Base-by-base conservation (phyloP, 768 basidiomycete species). In the Hygrocybe coccinea region DNA sequence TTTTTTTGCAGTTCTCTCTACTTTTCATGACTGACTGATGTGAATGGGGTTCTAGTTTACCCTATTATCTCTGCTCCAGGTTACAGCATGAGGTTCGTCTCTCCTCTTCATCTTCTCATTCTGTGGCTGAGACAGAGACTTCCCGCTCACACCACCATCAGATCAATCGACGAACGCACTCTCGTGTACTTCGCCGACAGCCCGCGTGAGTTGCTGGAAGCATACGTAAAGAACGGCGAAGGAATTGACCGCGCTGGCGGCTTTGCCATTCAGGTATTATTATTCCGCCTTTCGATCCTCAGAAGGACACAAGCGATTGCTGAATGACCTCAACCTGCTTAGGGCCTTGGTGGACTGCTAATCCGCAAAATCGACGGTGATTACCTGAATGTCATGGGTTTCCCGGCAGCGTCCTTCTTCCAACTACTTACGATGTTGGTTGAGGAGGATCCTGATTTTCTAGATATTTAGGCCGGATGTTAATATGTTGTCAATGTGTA, bases 181-280 rank as follows among this genome's bases (percentile, higher is more conserved):
- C 68, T 91, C 5, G 91, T 92, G 10, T 78, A 90, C 64, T 91
- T 92, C 64, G 74, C 78, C 1, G 85, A 91, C 58, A 87, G 78
- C 64, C 71, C 84, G 0, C 59, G 64, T 36, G 71, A 81, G 12
- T 56, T 89, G 19, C 68, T 94, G 8, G 64, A 86, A 58, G 88
- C 91, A 8, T 97, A 97, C 61, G 91, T 84, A 17, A 84, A 91
- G 35, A 87, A 79, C 52, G 89, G 85, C 5, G 94, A 97, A 72
- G 94, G 94, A 0, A 66, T 85, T 39, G 88, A 93, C 64, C 80
- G 92, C 17, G 95, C 95, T 0, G 95, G 95, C 2, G 95, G 95
- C 0, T 98, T 97, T 67, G 93, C 92, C 1, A 84, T 93, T 38
- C 95, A 97, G 78, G 92, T 91, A 59, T 46, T 24, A 15, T n/a